Evolutionary conservation across 164 flowering plant species (phyloP).

Genomic region (Paratinospora sagittata): DNA sequence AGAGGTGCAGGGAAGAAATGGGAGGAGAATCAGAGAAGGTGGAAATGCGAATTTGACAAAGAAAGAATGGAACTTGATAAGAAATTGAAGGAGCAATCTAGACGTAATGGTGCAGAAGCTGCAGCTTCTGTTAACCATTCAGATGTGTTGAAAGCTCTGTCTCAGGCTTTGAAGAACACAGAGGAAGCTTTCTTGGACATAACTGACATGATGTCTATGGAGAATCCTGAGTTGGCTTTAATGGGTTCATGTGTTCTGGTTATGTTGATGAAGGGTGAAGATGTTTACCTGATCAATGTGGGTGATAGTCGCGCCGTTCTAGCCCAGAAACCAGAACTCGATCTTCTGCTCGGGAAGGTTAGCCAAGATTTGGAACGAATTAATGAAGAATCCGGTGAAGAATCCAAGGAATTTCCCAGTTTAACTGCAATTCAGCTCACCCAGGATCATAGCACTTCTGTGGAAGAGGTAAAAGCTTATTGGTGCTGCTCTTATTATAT

Average conservation of each 20-base stretch:
- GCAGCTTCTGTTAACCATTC: conserved; percentile 32
- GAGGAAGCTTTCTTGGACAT: conserved; percentile 62
- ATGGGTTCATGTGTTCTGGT: conserved; percentile 93
- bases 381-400: conserved; percentile 66
- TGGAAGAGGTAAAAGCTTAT: conserved; percentile 44
- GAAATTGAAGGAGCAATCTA: conserved; percentile 32
- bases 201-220: conserved; percentile 57
- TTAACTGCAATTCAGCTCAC: conserved; percentile 62
- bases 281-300: conserved; percentile 75
- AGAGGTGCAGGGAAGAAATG: conserved; percentile 27
- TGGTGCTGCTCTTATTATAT: conserved; percentile 11
- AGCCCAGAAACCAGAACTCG: conserved; percentile 36
- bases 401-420: conserved; percentile 15
- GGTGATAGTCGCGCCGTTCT: conserved; percentile 74
- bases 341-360: conserved; percentile 26
- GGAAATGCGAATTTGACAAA: conserved; percentile 39
- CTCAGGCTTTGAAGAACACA: conserved; percentile 58
- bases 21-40: conserved; percentile 35
- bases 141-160: conserved; percentile 62
- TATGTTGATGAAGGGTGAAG: conserved; percentile 76
- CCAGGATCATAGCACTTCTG: conserved; percentile 67
- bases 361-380: conserved; percentile 65
- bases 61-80: conserved; percentile 37
- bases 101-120: conserved; percentile 16
- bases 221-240: conserved; percentile 77